Conservation (phyloP, 2,329 filamentous ascomycete species). For the Curvularia sp. region DNA sequence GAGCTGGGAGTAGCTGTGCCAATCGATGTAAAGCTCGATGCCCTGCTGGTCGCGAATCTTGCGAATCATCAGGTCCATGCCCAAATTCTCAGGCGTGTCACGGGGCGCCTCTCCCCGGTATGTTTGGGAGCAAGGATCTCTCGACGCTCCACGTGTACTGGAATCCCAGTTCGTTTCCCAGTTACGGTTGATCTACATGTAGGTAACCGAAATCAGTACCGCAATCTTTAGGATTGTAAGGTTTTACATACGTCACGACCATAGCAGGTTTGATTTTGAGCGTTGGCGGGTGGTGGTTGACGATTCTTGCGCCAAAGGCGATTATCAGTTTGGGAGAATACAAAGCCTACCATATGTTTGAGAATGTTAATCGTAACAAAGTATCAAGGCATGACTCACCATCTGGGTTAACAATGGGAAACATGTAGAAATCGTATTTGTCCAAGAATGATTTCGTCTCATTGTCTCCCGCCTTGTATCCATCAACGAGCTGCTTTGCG, state of each 20-base stretch:
- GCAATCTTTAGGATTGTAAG: neutral
- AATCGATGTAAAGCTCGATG: conserved; percentile 68
- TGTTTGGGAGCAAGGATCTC: conserved; percentile 37
- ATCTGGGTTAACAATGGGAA: conserved; percentile 44
- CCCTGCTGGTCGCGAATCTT: conserved; percentile 55
- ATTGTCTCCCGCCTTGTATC: conserved; percentile 37
- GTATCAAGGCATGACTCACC: conserved; percentile 18
- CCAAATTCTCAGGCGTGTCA: conserved; percentile 40
- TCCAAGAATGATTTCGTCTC: conserved; percentile 43
- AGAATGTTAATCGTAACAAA: neutral
- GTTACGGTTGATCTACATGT: conserved; percentile 31
- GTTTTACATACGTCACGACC: conserved; percentile 38
- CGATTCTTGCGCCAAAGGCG: conserved; percentile 48
- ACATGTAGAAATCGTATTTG: conserved; percentile 44
- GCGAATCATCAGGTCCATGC: conserved; percentile 56
- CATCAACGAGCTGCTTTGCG: conserved; percentile 35
- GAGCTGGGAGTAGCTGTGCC: conserved; percentile 68
- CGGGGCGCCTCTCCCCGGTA: conserved; percentile 42
- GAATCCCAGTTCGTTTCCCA: conserved; percentile 44
- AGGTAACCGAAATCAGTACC: neutral
- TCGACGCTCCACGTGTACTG: conserved; percentile 37
- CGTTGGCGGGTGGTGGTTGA: conserved; percentile 30
- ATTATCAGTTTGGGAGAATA: conserved; percentile 43
- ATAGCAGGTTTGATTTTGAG: conserved; percentile 38
- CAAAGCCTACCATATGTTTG: conserved; percentile 33